phyloP scores from a whole-genome alignment of 2,329 filamentous ascomycete species.

The Raffaelea albimanens region DNA sequence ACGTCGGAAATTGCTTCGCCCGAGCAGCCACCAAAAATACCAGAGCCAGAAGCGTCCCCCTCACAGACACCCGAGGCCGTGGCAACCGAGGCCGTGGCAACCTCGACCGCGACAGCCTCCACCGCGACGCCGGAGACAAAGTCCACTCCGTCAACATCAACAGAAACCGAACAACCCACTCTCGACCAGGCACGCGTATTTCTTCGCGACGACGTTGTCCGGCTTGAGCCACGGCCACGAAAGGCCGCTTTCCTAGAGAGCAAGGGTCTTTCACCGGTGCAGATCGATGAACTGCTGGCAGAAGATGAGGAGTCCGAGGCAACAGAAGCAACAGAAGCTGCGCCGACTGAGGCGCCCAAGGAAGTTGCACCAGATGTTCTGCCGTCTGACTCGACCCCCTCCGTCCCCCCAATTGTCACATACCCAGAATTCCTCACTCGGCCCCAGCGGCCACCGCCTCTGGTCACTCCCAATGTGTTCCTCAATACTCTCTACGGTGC shows the following conservation, averaged over 20 bases:
- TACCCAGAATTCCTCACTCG: slow-evolving; percentile 61
- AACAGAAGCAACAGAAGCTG: not conserved
- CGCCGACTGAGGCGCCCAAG: not conserved
- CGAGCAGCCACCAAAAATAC: not conserved
- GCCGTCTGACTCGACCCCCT: not conserved
- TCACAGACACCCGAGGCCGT: not conserved
- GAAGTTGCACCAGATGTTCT: not conserved
- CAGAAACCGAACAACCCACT: slow-evolving; percentile 10
- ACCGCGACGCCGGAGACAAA: not conserved
- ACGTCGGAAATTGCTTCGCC: not conserved
- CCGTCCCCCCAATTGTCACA: slow-evolving; percentile 51
- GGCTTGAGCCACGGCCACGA: slow-evolving; percentile 56
- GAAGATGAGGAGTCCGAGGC: slow-evolving; percentile 14
- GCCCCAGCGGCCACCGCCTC: slow-evolving; percentile 43
- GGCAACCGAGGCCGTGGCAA: not conserved
- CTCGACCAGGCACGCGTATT: slow-evolving; percentile 66
- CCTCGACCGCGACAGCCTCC: not conserved
- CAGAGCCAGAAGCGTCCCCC: not conserved
- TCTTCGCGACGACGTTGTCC: slow-evolving; percentile 64
- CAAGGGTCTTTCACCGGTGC: slow-evolving; percentile 60
- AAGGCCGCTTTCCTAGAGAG: slow-evolving; percentile 68
- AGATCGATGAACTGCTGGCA: slow-evolving; percentile 58
- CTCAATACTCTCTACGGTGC: slow-evolving; percentile 51
- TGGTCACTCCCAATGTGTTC: slow-evolving; percentile 52
- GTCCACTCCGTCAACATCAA: not conserved